Evolutionary conservation across 164 flowering plant genomes (phyloP).

Genomic region (Aristolochia californica): DNA sequence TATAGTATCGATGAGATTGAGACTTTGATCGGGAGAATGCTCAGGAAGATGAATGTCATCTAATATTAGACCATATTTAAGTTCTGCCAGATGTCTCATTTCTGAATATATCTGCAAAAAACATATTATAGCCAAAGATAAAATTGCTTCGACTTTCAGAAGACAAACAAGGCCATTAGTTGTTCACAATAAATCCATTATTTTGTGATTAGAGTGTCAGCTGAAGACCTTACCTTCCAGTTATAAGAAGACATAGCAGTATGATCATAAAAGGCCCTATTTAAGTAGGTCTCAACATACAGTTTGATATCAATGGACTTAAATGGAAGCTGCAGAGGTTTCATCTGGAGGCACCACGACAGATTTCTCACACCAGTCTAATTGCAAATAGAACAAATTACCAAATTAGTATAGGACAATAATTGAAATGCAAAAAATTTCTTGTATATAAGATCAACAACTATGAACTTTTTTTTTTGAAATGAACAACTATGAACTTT

Average conservation of each 20-base stretch:
- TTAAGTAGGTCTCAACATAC: conserved; percentile 17
- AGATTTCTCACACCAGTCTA: conserved; percentile 27
- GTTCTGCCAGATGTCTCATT: conserved; percentile 22
- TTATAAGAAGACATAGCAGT: conserved; percentile 21
- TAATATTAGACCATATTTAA: conserved; percentile 21
- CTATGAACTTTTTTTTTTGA: no score
- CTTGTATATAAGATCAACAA: no score
- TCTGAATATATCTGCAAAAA: conserved; percentile 20
- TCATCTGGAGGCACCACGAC: conserved; percentile 22
- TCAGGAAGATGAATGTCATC: conserved; percentile 19
- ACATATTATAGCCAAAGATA: conserved; percentile 1
- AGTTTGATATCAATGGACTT: conserved; percentile 19
- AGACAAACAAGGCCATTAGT: no score
- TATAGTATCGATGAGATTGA: conserved; percentile 13
- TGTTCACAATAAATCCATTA: no score
- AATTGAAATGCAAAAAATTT: not conserved
- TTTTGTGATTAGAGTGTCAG: not conserved
- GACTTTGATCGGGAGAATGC: conserved; percentile 7
- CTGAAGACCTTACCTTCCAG: conserved; percentile 17
- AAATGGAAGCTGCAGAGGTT: conserved; percentile 19
- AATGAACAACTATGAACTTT: not conserved
- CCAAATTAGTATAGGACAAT: not conserved
- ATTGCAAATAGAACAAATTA: conserved; percentile 6
- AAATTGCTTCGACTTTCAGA: no score
- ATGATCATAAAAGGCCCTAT: conserved; percentile 19